phyloP scores from a whole-genome alignment of 257 asterid genomes.

The Capsicum rhomboideum region DNA sequence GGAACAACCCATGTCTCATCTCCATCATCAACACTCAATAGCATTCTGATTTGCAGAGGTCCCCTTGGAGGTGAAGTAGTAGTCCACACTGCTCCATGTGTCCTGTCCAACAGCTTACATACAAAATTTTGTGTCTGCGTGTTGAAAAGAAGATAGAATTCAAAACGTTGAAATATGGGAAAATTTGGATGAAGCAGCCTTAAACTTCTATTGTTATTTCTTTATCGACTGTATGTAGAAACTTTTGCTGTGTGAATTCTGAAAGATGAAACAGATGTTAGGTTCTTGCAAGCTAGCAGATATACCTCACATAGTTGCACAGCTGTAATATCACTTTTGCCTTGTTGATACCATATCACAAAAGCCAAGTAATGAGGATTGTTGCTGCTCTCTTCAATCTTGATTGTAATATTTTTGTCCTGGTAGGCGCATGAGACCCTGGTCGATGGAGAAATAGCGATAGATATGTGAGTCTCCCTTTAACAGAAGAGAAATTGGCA shows the following conservation, averaged over 20 bases:
- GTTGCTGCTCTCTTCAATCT: constrained; percentile 64
- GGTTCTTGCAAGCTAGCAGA: neutral
- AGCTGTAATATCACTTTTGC: constrained; percentile 62
- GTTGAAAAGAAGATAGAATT: neutral
- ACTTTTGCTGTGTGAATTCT: neutral
- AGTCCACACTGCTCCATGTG: constrained; percentile 73
- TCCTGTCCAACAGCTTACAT: constrained; percentile 64
- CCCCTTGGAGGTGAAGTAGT: constrained; percentile 61
- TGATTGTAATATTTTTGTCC: constrained; percentile 50
- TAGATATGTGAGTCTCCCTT: neutral
- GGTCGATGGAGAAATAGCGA: neutral
- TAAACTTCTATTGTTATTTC: neutral
- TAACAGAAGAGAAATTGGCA: neutral
- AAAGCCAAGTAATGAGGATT: constrained; percentile 74
- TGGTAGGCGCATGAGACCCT: constrained; percentile 87
- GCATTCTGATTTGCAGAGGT: constrained; percentile 64
- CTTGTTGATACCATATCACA: constrained; percentile 75
- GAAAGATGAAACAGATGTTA: neutral
- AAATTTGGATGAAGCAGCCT: neutral
- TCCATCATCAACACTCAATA: constrained; percentile 51
- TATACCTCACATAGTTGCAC: constrained; percentile 82
- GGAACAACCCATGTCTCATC: constrained; percentile 72
- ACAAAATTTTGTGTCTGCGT: constrained; percentile 48
- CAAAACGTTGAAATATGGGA: neutral
- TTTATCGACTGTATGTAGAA: neutral